A percentile compares a stretch with the other conserved stretches of the same genome.
phyloP scores from a whole-genome alignment of 2,329 filamentous ascomycete species.

The Verticillium tricorpus region DNA sequence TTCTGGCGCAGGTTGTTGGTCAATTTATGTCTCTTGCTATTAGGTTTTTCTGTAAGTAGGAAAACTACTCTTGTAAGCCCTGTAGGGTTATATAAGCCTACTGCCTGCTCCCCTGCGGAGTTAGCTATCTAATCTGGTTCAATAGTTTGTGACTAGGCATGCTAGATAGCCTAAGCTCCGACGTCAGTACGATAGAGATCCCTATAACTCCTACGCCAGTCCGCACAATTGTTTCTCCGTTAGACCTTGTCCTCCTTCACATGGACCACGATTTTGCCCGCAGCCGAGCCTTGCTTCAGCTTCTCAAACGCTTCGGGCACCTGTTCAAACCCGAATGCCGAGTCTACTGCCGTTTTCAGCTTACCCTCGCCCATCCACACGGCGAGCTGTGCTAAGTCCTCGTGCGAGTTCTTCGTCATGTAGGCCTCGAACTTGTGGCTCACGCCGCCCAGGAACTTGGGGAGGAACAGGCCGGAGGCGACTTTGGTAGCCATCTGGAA shows the following conservation, averaged over 20 bases:
- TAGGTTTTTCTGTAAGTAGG: too few relatives aligned
- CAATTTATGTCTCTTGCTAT: too few relatives aligned
- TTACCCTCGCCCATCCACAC: slow-evolving; percentile 54
- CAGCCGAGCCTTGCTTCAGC: slow-evolving; percentile 51
- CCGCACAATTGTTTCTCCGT: neutral
- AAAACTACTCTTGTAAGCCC: too few relatives aligned
- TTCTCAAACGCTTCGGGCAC: slow-evolving; percentile 51
- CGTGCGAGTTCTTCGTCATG: slow-evolving; percentile 31
- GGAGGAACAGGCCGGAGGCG: slow-evolving; percentile 19
- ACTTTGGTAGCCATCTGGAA: slow-evolving; percentile 18
- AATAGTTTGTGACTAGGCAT: too few relatives aligned
- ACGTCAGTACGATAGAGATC: too few relatives aligned
- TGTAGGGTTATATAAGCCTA: too few relatives aligned
- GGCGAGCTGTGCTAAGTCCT: slow-evolving; percentile 45
- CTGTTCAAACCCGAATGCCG: slow-evolving; percentile 51
- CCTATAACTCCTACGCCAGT: neutral
- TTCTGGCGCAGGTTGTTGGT: too few relatives aligned
- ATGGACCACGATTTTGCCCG: slow-evolving; percentile 53
- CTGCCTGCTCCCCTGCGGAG: too few relatives aligned
- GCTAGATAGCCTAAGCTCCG: too few relatives aligned
- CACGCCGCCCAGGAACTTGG: slow-evolving; percentile 31
- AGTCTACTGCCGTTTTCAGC: slow-evolving; percentile 51
- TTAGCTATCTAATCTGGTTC: too few relatives aligned
- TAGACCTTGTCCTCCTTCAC: slow-evolving; percentile 8
- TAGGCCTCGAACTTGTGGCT: slow-evolving; percentile 38